Base-by-base conservation (phyloP, 495 filamentous ascomycete genomes). In the Penicillium ucsense region DNA sequence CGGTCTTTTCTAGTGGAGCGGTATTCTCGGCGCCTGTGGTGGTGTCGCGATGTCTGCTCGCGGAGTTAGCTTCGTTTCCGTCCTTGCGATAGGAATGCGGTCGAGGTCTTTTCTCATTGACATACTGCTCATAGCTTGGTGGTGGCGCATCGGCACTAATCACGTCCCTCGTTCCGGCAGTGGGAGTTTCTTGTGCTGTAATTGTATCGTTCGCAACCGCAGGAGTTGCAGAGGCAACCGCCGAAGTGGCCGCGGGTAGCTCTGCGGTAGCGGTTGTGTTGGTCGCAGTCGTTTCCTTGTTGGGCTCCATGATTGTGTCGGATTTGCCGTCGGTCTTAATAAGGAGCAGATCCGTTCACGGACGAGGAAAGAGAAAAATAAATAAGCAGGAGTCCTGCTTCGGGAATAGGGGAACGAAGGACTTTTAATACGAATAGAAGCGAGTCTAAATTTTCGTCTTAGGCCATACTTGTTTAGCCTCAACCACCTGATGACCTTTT, bases 1-100 rank as follows among this genome's bases (percentile, higher is more conserved):
- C 49, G 7, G 44, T 42, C 38, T 51, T 51, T 32, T 51, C 49
- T 4, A 38, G 31, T 1, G 44, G 38, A 42, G 49, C 32, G 11
- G 34, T 11, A 29, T 10, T 35, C 31, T 8, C 11, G 4, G 38
- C 27, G 30, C 20, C 20, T 20, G n/a, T 29, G 10, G 42, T 28
- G 3, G 12, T 12, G 5, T 41, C 43, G 4, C 29, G 41, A 8
- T 35, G 35, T 40, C 4, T 37, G 40, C 41, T 36, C 45, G 48
- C 48, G 37, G 47, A 41, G 6, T 11, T 36, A 7, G 41, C 43
- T 20, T 50, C 41, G 41, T 41, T 45, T 20, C 35, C 4, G 11
- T 35, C 31, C 36, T 43, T 46, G 28, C 10, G 9, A 8, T 27
- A 33, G 28, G 4, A 6, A 5, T 28, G 38, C 11, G 39, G 45